phyloP scores from a whole-genome alignment of 805 yeast genomes.

The Candida nitratophila region DNA sequence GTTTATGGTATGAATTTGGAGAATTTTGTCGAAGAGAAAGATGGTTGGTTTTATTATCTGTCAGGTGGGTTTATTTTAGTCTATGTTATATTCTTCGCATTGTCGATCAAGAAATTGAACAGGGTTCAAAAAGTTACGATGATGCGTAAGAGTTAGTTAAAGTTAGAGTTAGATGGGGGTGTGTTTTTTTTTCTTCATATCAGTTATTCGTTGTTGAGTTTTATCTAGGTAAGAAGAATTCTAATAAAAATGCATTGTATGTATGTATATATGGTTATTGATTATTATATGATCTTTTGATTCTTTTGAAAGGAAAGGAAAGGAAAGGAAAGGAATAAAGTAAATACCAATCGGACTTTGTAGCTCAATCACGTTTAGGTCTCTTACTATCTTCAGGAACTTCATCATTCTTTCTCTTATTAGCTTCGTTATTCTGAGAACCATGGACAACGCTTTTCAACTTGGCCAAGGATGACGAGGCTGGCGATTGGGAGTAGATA shows the following conservation, averaged over 20 bases:
- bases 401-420: background rate
- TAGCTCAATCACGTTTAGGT: background rate
- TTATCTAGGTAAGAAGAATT: too few relatives aligned
- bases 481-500: background rate
- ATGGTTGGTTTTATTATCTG: slow-evolving; percentile 58
- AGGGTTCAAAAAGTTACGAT: slow-evolving; percentile 59
- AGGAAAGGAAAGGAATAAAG: too few relatives aligned
- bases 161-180: too few relatives aligned
- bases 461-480: background rate
- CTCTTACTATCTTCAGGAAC: background rate
- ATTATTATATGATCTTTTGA: too few relatives aligned
- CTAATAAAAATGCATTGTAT: too few relatives aligned
- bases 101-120: slow-evolving; percentile 51
- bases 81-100: slow-evolving; percentile 38
- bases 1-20: slow-evolving; percentile 94
- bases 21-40: slow-evolving; percentile 81
- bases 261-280: too few relatives aligned
- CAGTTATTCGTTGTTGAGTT: too few relatives aligned
- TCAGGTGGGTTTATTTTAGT: slow-evolving; percentile 34
- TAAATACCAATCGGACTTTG: too few relatives aligned
- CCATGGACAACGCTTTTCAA: background rate
- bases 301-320: too few relatives aligned
- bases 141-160: slow-evolving; percentile 14
- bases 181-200: too few relatives aligned
- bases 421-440: background rate